phyloP scores from a whole-genome alignment of 2,329 filamentous ascomycete species.

The Fusarium guadeloupense region DNA sequence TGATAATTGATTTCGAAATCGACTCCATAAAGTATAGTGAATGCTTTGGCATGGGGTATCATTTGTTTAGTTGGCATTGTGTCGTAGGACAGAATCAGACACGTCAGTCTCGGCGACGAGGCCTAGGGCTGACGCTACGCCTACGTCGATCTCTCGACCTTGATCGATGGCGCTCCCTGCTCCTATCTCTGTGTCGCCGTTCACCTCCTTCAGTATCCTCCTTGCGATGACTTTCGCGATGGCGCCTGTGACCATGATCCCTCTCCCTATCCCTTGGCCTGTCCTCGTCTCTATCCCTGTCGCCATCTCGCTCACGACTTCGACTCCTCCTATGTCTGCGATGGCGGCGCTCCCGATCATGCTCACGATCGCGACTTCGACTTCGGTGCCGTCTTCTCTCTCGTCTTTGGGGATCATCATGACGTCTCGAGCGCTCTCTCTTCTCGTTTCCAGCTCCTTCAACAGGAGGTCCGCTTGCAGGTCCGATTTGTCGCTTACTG shows the following conservation, averaged over 20 bases:
- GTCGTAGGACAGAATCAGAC: not conserved
- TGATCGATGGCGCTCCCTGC: conserved; percentile 37
- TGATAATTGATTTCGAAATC: conserved; percentile 6
- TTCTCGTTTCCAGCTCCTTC: conserved; percentile 41
- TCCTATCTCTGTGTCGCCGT: conserved; percentile 29
- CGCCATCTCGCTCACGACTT: conserved; percentile 44
- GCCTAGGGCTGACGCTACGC: conserved; percentile 26
- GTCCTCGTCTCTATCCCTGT: conserved; percentile 28
- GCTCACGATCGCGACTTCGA: conserved; percentile 48
- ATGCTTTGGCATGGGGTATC: conserved; percentile 20
- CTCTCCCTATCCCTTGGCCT: conserved; percentile 11
- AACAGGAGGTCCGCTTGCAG: conserved; percentile 38
- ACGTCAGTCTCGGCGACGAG: conserved; percentile 20
- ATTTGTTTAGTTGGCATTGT: not conserved
- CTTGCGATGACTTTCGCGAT: conserved; percentile 11
- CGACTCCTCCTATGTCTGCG: conserved; percentile 48
- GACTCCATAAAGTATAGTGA: not conserved
- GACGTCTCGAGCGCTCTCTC: conserved; percentile 45
- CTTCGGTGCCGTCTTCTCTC: conserved; percentile 51
- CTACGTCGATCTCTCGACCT: conserved; percentile 33
- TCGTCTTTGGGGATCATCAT: conserved; percentile 44
- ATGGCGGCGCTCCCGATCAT: conserved; percentile 44
- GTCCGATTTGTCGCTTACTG: conserved; percentile 49
- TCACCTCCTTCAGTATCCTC: conserved; percentile 18
- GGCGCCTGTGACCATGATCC: conserved; percentile 29